Evolutionary conservation across 768 basidiomycete genomes (phyloP).

Genomic region (Collybiopsis luxurians): DNA sequence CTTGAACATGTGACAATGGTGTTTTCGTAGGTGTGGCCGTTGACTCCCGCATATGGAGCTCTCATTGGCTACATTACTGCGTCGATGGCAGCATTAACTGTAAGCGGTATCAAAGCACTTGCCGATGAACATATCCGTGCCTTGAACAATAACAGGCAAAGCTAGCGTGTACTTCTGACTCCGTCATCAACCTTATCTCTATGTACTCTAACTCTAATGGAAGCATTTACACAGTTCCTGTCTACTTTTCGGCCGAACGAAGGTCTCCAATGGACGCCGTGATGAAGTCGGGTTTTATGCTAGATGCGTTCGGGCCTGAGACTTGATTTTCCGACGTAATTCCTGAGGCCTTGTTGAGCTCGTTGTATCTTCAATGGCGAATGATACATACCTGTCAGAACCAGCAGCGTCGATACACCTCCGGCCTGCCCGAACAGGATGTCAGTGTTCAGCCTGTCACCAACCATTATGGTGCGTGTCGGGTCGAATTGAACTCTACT

Average conservation of each 20-base stretch:
- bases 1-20: neutral
- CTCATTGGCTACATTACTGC: constrained; percentile 65
- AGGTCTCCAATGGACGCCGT: constrained; percentile 83
- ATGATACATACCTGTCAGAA: constrained; percentile 74
- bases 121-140: constrained; percentile 32
- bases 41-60: constrained; percentile 73
- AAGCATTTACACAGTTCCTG: neutral
- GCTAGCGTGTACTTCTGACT: neutral
- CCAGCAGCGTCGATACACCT: constrained; percentile 83
- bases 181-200: neutral
- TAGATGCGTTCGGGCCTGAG: constrained; percentile 53
- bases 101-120: constrained; percentile 36
- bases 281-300: constrained; percentile 79
- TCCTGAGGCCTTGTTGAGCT: constrained; percentile 39
- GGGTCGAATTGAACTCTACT: constrained; percentile 85
- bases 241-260: neutral
- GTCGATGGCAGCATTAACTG: constrained; percentile 50
- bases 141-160: constrained; percentile 1
- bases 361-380: neutral
- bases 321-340: constrained; percentile 76
- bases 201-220: neutral
- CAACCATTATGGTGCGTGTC: constrained; percentile 87
- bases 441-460: constrained; percentile 94
- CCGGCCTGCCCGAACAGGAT: constrained; percentile 90
- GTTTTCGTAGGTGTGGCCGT: constrained; percentile 70